These are phyloP conservation scores for Magnusiomyces clavatus DNA, from an alignment of 1,139 yeast species.

Conservation along the genomic window DNA sequence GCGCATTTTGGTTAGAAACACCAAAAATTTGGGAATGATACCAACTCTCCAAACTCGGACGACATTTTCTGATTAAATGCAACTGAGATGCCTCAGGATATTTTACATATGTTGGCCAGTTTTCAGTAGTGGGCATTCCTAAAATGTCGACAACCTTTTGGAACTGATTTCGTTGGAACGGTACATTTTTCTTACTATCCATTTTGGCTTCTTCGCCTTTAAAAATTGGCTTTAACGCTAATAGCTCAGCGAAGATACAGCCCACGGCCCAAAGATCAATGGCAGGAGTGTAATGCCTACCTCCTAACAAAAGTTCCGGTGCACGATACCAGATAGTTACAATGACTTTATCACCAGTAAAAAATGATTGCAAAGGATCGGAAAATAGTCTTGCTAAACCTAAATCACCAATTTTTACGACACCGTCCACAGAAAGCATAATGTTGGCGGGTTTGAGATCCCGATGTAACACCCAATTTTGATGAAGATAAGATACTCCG, in stretches of 20 bases:
- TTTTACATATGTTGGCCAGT: conserved; percentile 70
- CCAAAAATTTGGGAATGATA: conserved; percentile 34
- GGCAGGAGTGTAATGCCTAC: conserved; percentile 91
- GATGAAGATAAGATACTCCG: conserved; percentile 87
- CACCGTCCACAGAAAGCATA: conserved; percentile 86
- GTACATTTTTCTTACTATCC: conserved; percentile 77
- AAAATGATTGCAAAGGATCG: conserved; percentile 81
- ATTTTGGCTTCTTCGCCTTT: conserved; percentile 97
- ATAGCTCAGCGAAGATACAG: conserved; percentile 85
- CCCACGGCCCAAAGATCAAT: conserved; percentile 97
- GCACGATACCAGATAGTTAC: conserved; percentile 99
- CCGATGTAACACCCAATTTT: conserved; percentile 92
- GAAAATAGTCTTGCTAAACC: conserved; percentile 90
- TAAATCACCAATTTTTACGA: conserved; percentile 90
- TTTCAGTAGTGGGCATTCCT: conserved; percentile 71
- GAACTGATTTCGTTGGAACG: conserved; percentile 88
- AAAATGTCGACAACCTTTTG: conserved; percentile 82
- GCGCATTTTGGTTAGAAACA: conserved; percentile 48
- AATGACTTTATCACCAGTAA: conserved; percentile 93
- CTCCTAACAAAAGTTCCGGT: conserved; percentile 84
- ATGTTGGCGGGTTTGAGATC: conserved; percentile 97
- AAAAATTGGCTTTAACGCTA: conserved; percentile 84
- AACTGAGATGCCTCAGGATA: conserved; percentile 79
- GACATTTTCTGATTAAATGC: conserved; percentile 55
- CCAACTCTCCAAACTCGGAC: conserved; percentile 73